These are phyloP conservation scores for Blechomonas ayalai DNA, from an alignment of 208 protist genomes.

Conservation along the genomic window DNA sequence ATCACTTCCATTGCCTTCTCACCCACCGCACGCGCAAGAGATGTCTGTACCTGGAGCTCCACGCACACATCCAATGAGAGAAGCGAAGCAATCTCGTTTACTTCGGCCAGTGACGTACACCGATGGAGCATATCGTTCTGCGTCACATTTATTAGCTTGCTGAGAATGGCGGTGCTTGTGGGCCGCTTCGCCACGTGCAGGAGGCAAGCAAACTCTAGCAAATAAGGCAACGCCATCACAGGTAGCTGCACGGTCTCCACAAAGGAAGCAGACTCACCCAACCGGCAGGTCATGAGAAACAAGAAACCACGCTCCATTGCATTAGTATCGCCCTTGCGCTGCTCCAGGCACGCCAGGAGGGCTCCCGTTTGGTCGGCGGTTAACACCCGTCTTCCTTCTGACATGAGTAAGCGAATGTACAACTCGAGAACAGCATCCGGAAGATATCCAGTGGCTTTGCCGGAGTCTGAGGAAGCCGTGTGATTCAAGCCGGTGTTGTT, in stretches of 20 bases:
- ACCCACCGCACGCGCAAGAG: slow-evolving; percentile 16
- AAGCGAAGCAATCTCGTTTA: slow-evolving; percentile 39
- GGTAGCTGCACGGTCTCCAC: slow-evolving; percentile 15
- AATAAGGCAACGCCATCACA: no score
- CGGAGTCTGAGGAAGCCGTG: not conserved
- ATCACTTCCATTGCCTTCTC: slow-evolving; percentile 12
- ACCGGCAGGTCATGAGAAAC: slow-evolving; percentile 48
- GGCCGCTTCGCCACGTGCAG: no score
- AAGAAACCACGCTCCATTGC: slow-evolving; percentile 46
- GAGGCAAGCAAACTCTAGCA: no score
- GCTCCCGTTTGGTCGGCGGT: slow-evolving; percentile 15
- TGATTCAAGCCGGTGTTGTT: not conserved
- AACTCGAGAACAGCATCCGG: slow-evolving; percentile 55
- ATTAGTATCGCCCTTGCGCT: slow-evolving; percentile 12
- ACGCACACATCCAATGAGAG: slow-evolving; percentile 15
- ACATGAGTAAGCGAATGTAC: slow-evolving; percentile 33
- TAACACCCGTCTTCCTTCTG: slow-evolving; percentile 11
- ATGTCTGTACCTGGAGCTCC: slow-evolving; percentile 15
- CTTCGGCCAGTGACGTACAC: slow-evolving; percentile 13
- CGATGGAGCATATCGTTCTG: not conserved
- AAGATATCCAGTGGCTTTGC: slow-evolving; percentile 3
- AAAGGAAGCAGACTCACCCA: slow-evolving; percentile 30
- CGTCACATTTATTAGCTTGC: slow-evolving; percentile 5
- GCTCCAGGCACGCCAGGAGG: slow-evolving; percentile 29
- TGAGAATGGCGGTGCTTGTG: slow-evolving; percentile 4